phyloP scores from a whole-genome alignment of 805 yeast genomes.

The Nakazawaea wickerhamii region DNA sequence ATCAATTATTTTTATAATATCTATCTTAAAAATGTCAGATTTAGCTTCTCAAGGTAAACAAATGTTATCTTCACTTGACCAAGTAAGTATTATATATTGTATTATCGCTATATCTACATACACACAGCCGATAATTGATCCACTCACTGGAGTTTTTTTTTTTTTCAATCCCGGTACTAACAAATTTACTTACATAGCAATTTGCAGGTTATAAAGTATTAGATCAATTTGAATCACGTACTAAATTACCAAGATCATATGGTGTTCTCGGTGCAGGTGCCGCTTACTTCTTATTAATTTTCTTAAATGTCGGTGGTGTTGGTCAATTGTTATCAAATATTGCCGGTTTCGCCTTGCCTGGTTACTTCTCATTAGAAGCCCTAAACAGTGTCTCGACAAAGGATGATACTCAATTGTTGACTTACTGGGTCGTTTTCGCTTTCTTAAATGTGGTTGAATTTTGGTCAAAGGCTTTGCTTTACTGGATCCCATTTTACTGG shows the following conservation, averaged over 20 bases:
- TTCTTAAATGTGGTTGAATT: slow-evolving; percentile 86
- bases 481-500: slow-evolving; percentile 97
- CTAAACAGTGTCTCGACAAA: slow-evolving; percentile 59
- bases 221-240: slow-evolving; percentile 36
- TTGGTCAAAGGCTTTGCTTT: slow-evolving; percentile 89
- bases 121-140: neutral
- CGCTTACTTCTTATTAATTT: slow-evolving; percentile 69
- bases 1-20: neutral
- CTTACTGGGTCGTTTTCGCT: slow-evolving; percentile 99
- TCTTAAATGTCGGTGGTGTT: slow-evolving; percentile 88
- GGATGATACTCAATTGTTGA: slow-evolving; percentile 85
- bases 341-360: slow-evolving; percentile 88
- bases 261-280: slow-evolving; percentile 62
- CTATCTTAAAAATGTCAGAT: slow-evolving; percentile 31
- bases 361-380: slow-evolving; percentile 82
- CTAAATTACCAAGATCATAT: slow-evolving; percentile 76
- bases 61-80: slow-evolving; percentile 31
- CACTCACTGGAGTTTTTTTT: neutral
- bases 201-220: slow-evolving; percentile 28
- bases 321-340: slow-evolving; percentile 92
- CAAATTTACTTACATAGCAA: slow-evolving; percentile 15
- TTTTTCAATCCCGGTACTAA: slow-evolving; percentile 5
- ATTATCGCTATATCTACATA: neutral
- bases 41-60: slow-evolving; percentile 41
- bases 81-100: slow-evolving; percentile 11